phyloP scores from a whole-genome alignment of 2,329 filamentous ascomycete species.

The Aquanectria penicillioides region DNA sequence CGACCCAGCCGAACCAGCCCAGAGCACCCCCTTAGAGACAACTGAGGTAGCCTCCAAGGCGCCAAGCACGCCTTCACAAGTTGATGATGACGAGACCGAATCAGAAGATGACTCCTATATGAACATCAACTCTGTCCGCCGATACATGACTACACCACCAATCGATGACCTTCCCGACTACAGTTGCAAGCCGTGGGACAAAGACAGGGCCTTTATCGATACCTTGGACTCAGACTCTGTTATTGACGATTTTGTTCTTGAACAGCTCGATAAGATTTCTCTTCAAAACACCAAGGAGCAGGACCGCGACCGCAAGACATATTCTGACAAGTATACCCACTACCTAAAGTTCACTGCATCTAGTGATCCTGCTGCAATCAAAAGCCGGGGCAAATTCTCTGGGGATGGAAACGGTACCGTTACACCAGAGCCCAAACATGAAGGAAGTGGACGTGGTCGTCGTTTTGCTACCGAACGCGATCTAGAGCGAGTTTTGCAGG shows the following conservation, averaged over 20 bases:
- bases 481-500: constrained; percentile 75
- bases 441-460: constrained; percentile 63
- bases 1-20: constrained; percentile 6
- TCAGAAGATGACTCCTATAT: constrained; percentile 63
- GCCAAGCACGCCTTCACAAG: constrained; percentile 60
- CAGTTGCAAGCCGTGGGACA: constrained; percentile 57
- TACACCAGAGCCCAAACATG: constrained; percentile 65
- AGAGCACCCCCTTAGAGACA: constrained; percentile 38
- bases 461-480: constrained; percentile 78
- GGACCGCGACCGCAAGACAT: constrained; percentile 51
- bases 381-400: constrained; percentile 65
- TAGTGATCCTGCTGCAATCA: constrained; percentile 63
- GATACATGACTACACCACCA: constrained; percentile 64
- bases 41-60: constrained; percentile 46
- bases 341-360: constrained; percentile 68
- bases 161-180: constrained; percentile 63
- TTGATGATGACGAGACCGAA: constrained; percentile 64
- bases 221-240: constrained; percentile 52
- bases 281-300: constrained; percentile 51
- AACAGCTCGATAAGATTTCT: constrained; percentile 55
- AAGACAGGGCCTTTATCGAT: constrained; percentile 57
- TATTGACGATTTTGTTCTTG: constrained; percentile 58
- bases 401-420: constrained; percentile 49
- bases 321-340: constrained; percentile 58
- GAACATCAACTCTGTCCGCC: constrained; percentile 59